Evolutionary conservation across 768 basidiomycete species (phyloP), one percentile per base, ranked within the genome.

Genomic region (Termitomyces sp.): DNA sequence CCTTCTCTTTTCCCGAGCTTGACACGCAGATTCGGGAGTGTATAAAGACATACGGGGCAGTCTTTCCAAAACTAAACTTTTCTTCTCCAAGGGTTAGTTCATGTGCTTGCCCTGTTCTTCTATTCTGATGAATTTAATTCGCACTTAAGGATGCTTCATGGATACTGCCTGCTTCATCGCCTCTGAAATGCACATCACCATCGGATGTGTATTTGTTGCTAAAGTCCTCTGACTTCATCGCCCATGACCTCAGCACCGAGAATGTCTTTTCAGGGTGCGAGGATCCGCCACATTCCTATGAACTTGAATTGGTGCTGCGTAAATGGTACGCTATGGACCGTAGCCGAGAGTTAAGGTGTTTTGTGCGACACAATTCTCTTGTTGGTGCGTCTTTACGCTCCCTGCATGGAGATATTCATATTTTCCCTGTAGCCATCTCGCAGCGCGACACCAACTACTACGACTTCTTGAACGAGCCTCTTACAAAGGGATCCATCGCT

Each of bases 51-150:
- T 94, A 90, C 69, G 89, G 84, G 3, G 88, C 87, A 6, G 87
- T 96, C 30, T 98, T 98, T 69, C 94, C 95, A 0, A 98, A 98
- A 72, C 84, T 98, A 56, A 98, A 97, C 67, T 97, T 95, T 74
- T 92, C 94, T 6, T 87, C 92, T n/a, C 95, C 95, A 14, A 89
- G 87, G 75, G 94, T 90, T 58, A 22, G 58, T 65, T 20, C 53
- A 44, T 44, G 35, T 38, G 9, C 26, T 12, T 30, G 26, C 45
- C 6, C 30, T n/a, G 8, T 30, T 32, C 38, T 30, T 28, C 24
- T 14, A 13, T 51, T n/a, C 36, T 22, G n/a, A 30, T 12, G 43
- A 28, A 49, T 33, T 22, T 24, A 10, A 24, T 36, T 20, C 30
- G 7, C 50, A 10, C 57, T 38, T 38, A 30, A 94, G 93, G 96